Evolutionary conservation across 768 basidiomycete species (phyloP), one percentile per base, ranked within the genome.

Genomic region (Lentinula guzmanii): DNA sequence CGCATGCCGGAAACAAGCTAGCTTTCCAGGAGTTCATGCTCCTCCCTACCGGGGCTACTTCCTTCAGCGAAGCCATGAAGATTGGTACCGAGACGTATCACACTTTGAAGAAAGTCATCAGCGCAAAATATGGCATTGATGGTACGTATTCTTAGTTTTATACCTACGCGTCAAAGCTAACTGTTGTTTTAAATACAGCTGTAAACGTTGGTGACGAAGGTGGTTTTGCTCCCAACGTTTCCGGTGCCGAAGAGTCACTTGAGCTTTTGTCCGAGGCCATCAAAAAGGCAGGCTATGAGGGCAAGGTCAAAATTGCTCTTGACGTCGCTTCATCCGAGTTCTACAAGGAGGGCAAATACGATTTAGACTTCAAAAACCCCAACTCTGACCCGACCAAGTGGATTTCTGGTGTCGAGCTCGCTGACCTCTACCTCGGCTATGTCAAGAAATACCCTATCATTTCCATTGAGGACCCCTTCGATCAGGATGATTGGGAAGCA

Each of bases 11-110:
- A 55, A 99, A 99, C 85, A 95, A 96, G 78, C 91, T 99, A 65
- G 97, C 97, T 42, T 99, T 98, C 92, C 97, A 99, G 78, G 97
- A 99, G 78, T 99, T 99, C 83, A 98, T 99, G 97, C 84, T 99
- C 68, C 84, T 98, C 65, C 96, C 97, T 64, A 95, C 94, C 63
- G 96, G 95, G 57, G 97, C 97, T 56, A 68, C 81, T 16, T 83
- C 83, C 62, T 99, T 98, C 84, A 87, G 91, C 35, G 95, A 99
- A 82, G 95, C 97, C 61, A 89, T 99, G 88, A 96, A 98, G 80
- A 95, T 96, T 63, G 97, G 97, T 63, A 91, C 95, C 9, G 97
- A 99, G 79, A 95, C 93, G 24, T 97, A 97, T 80, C 95, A 97
- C 82, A 91, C 90, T 66, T 82, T 98, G 72, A 99, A 99, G 85